Conservation (phyloP, 805 yeast species). For the Teunomyces cretensis region DNA sequence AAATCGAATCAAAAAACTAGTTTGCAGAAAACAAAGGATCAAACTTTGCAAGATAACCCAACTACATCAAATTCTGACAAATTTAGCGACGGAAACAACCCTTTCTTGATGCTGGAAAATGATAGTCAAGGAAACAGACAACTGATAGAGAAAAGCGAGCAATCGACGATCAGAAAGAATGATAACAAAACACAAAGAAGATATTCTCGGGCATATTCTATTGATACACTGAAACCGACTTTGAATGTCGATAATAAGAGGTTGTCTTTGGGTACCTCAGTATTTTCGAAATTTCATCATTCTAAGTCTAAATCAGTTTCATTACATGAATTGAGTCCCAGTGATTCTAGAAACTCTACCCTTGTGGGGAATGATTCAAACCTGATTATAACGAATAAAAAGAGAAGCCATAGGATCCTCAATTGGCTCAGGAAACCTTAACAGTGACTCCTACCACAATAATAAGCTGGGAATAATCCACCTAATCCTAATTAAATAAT, state of each 20-base stretch:
- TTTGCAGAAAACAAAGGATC: not conserved
- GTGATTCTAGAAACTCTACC: slow-evolving; percentile 10
- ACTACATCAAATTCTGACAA: not conserved
- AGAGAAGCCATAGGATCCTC: slow-evolving; percentile 18
- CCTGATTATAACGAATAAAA: slow-evolving; percentile 12
- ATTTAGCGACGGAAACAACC: not conserved
- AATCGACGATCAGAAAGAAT: not conserved
- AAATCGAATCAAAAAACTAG: slow-evolving; percentile 6
- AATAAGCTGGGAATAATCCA: not conserved
- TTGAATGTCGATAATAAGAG: not conserved
- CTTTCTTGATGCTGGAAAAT: not conserved
- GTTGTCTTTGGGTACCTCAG: not conserved
- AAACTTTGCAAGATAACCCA: not conserved
- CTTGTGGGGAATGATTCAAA: slow-evolving; percentile 6
- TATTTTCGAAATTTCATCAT: slow-evolving; percentile 10
- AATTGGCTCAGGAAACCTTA: slow-evolving; percentile 25
- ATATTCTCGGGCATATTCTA: slow-evolving; percentile 10
- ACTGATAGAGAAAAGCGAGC: not conserved
- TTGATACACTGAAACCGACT: slow-evolving; percentile 8
- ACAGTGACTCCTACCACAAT: not conserved
- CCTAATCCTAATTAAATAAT: not conserved
- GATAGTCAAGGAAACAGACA: not conserved
- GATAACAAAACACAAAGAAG: not conserved
- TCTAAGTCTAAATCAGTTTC: slow-evolving; percentile 23
- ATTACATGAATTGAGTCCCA: slow-evolving; percentile 19